These are phyloP conservation scores for Lathyrus sativus DNA, from an alignment of 306 rosid species.

Conservation along the genomic window DNA sequence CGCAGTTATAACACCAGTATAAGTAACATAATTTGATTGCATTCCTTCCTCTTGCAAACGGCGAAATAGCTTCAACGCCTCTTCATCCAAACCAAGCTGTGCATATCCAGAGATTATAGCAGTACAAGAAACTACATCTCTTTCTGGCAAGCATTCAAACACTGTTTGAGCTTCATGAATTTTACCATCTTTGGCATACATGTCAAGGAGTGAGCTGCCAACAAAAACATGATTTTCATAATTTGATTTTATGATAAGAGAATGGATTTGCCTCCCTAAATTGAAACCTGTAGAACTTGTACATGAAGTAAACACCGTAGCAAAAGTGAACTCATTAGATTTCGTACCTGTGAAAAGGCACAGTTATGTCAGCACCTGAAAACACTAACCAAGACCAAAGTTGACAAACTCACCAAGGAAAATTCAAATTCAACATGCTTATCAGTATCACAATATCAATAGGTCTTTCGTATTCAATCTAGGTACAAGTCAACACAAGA, in stretches of 20 bases:
- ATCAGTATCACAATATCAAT: slow-evolving; percentile 1
- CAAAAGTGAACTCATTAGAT: slow-evolving; percentile 86
- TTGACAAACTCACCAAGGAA: neutral
- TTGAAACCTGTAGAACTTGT: slow-evolving; percentile 50
- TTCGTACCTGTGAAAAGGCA: slow-evolving; percentile 59
- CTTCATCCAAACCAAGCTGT: slow-evolving; percentile 75
- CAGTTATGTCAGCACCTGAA: slow-evolving; percentile 17
- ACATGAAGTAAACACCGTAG: slow-evolving; percentile 79
- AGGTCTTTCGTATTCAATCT: neutral
- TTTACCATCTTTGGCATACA: slow-evolving; percentile 84
- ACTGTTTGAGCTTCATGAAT: slow-evolving; percentile 67
- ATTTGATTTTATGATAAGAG: slow-evolving; percentile 56
- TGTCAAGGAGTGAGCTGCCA: slow-evolving; percentile 90
- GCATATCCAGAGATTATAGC: slow-evolving; percentile 91
- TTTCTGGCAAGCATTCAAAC: slow-evolving; percentile 74
- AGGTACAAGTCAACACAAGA: slow-evolving; percentile 11
- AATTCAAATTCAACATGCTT: slow-evolving; percentile 3
- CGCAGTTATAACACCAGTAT: slow-evolving; percentile 73
- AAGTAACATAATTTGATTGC: slow-evolving; percentile 79
- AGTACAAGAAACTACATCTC: slow-evolving; percentile 85
- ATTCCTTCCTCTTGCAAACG: slow-evolving; percentile 73
- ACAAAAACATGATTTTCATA: slow-evolving; percentile 69
- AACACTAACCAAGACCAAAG: neutral
- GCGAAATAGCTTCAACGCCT: slow-evolving; percentile 72
- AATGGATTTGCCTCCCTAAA: slow-evolving; percentile 80